Conservation (phyloP, 2,329 filamentous ascomycete species). For the Endoconidiophora polonica region DNA sequence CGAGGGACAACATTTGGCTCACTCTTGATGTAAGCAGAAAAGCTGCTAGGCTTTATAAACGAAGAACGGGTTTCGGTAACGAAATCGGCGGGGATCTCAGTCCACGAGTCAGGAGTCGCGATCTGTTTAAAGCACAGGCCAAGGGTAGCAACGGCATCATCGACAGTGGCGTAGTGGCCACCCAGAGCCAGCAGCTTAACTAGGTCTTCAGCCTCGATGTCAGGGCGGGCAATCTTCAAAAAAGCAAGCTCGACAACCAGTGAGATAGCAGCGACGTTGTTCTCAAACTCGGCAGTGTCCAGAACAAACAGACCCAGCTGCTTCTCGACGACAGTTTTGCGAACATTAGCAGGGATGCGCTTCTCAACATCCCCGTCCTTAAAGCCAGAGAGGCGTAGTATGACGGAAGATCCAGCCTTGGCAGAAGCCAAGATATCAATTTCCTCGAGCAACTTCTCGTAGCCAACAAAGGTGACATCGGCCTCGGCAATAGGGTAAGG, state of each 20-base stretch:
- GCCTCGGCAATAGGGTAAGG: constrained; percentile 68
- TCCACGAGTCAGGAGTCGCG: constrained; percentile 68
- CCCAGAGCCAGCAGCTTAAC: constrained; percentile 42
- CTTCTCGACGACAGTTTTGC: constrained; percentile 55
- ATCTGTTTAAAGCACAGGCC: constrained; percentile 52
- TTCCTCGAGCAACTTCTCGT: constrained; percentile 63
- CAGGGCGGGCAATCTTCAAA: constrained; percentile 56
- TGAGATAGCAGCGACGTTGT: constrained; percentile 42
- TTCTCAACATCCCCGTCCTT: constrained; percentile 87
- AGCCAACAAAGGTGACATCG: constrained; percentile 61
- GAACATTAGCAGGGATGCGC: constrained; percentile 53
- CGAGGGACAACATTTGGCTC: constrained; percentile 49
- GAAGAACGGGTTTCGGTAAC: constrained; percentile 27
- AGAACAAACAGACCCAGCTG: constrained; percentile 57
- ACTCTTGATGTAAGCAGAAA: constrained; percentile 60
- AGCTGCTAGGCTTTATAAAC: constrained; percentile 63
- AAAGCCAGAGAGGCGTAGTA: constrained; percentile 60
- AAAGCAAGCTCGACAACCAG: constrained; percentile 69
- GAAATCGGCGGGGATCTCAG: constrained; percentile 35
- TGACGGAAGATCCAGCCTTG: constrained; percentile 52
- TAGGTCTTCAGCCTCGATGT: constrained; percentile 42
- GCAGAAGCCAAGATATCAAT: constrained; percentile 57
- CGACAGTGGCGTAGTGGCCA: constrained; percentile 8
- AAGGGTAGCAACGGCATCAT: constrained; percentile 8
- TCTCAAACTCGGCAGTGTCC: constrained; percentile 51